Evolutionary conservation across 805 yeast species (phyloP), one percentile per base, ranked within the genome.

Genomic region (Candida railenensis): DNA sequence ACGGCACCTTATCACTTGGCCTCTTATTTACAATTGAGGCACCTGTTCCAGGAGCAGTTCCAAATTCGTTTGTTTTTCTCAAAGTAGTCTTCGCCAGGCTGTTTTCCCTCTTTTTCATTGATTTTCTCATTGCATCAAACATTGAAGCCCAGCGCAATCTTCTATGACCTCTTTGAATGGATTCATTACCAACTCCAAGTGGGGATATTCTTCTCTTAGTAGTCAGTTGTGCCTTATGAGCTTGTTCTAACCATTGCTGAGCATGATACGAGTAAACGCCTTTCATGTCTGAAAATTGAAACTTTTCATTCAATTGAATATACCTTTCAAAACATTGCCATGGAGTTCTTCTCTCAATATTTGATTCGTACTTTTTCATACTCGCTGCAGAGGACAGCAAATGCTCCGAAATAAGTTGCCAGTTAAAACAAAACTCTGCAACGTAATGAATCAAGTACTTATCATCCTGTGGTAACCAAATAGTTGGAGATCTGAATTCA

Each of bases 241-340:
- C 95, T 47, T 89, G 87, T 52, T 91, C 96, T 30, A 92, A 67
- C 98, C 98, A 94, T 50, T 82, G 82, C 61, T 88, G 92, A 0
- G 97, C 96, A 50, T 76, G 80, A 45, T 81, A 80, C 0, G 97
- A 89, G 56, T 87, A 81, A 16, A 85, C 79, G 0, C 98, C 99
- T 58, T 87, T 83, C 82, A 94, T 81, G 58, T 92, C 98, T 37
- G 82, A 73, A 49, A 89, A 80, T 53, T 89, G 95, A 57, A 90
- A 92, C 48, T 85, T 83, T 49, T 92, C 97, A 56, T 88, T 89
- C 53, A 94, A 74, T 67, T 92, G 98, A 50, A 91, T 85, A 73
- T 92, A 94, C 53, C 99, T 74, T 65, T 94, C 99, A 69, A 94
- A 94, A 63, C 98, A 92, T 63, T 92, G 98, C 99, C 99, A 94